phyloP scores from a whole-genome alignment of 2,329 filamentous ascomycete species.

The Aspergillus bombycis region DNA sequence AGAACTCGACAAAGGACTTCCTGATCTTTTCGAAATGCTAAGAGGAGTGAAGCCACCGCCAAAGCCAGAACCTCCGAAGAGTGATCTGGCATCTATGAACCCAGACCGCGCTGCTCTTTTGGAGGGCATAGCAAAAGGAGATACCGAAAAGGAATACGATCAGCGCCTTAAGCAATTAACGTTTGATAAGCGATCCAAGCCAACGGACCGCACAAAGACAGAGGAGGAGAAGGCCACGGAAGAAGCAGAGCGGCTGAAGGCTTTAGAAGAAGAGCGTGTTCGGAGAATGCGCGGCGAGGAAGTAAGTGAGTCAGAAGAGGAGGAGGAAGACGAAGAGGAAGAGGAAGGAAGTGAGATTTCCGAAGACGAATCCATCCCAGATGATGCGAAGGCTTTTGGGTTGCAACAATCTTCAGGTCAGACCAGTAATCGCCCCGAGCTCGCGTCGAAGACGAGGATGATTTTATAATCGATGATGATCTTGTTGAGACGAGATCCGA shows the following conservation, averaged over 20 bases:
- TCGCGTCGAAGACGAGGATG: conserved; percentile 89
- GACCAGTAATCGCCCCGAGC: conserved; percentile 41
- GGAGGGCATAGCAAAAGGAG: conserved; percentile 63
- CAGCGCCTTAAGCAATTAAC: conserved; percentile 78
- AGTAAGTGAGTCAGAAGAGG: conserved; percentile 60
- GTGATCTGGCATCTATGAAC: conserved; percentile 58
- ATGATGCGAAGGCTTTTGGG: conserved; percentile 66
- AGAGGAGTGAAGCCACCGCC: conserved; percentile 58
- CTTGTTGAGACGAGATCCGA: conserved; percentile 80
- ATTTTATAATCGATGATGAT: conserved; percentile 88
- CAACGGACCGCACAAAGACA: conserved; percentile 86
- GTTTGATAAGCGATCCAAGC: conserved; percentile 80
- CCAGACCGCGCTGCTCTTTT: conserved; percentile 65
- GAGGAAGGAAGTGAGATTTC: conserved; percentile 42
- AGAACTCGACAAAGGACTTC: conserved; percentile 81
- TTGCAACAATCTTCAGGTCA: conserved; percentile 55
- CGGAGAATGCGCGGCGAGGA: conserved; percentile 85
- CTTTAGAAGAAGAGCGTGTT: conserved; percentile 80
- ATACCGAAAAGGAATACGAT: conserved; percentile 87
- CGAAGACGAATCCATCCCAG: conserved; percentile 52
- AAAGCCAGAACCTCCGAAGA: conserved; percentile 51
- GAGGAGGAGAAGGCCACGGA: conserved; percentile 82
- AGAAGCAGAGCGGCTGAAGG: conserved; percentile 74
- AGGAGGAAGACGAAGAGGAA: conserved; percentile 45
- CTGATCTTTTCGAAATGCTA: conserved; percentile 74